These are phyloP conservation scores for Yamadazyma jaroonii DNA, from an alignment of 1,139 yeast genomes.

Conservation along the genomic window DNA sequence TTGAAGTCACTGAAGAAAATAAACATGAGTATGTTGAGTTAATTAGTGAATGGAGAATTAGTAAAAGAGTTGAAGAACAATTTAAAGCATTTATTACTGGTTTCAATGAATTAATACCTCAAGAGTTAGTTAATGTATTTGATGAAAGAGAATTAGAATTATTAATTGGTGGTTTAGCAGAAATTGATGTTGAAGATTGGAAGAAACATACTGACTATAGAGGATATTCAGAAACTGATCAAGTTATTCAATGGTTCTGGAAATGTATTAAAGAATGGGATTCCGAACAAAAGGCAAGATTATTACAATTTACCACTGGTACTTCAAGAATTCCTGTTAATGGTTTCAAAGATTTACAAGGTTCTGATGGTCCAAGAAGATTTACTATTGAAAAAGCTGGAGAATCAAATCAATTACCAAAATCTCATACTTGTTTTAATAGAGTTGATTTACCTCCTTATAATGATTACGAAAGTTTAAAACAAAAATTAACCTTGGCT, in stretches of 20 bases:
- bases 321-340: slow-evolving; percentile 98
- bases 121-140: slow-evolving; percentile 91
- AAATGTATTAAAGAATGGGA: slow-evolving; percentile 92
- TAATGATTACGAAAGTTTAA: slow-evolving; percentile 68
- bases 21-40: slow-evolving; percentile 94
- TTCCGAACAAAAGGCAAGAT: slow-evolving; percentile 91
- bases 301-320: slow-evolving; percentile 96
- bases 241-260: slow-evolving; percentile 99
- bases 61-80: slow-evolving; percentile 90
- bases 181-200: slow-evolving; percentile 98
- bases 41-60: slow-evolving; percentile 94
- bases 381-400: slow-evolving; percentile 98
- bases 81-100: slow-evolving; percentile 96
- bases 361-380: slow-evolving; percentile 98
- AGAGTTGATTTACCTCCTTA: slow-evolving; percentile 90
- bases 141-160: slow-evolving; percentile 97
- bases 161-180: slow-evolving; percentile 97
- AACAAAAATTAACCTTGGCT: slow-evolving; percentile 79
- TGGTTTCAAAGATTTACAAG: slow-evolving; percentile 97
- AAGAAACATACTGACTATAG: slow-evolving; percentile 97
- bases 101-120: slow-evolving; percentile 95
- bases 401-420: slow-evolving; percentile 88
- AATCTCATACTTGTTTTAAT: slow-evolving; percentile 94
- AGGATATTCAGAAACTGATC: slow-evolving; percentile 95
- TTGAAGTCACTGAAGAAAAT: slow-evolving; percentile 91